Base-by-base conservation (phyloP, 352 stramenopile species). In the Pythium dissotocum region DNA sequence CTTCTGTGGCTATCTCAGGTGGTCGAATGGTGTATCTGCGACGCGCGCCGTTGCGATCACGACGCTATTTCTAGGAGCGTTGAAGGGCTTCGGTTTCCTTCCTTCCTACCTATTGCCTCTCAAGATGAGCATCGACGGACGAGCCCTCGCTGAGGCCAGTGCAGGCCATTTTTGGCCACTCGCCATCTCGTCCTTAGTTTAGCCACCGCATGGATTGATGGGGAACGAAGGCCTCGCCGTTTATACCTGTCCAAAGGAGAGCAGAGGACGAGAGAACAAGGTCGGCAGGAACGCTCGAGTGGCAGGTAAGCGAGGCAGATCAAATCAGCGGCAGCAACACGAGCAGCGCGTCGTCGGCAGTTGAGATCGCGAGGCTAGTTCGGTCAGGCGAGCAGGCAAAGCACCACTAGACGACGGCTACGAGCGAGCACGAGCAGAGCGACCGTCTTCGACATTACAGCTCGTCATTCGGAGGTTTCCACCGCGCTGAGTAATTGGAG, bases 221-320 rank as follows among this genome's bases (percentile, higher is more conserved):
- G 46, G 46, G 46, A 53, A 53, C n/a, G 36, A 30, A 30, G 46
- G 46, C 46, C 46, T 16, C 46, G 46, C 46, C n/a, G n/a, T 59
- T 59, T 54, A 58, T 66, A 65, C 46, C 44, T n/a, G 46, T 53
- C 46, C n/a, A 8, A 53, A 14, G n/a, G 46, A 24, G 57, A 6
- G 38, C 49, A 58, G 60, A 66, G 60, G 60, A 66, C 60, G 60
- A 60, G 60, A 54, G 60, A 66, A 66, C 60, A 58, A 66, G 60
- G 49, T 66, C 60, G 49, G 54, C 51, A 66, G 60, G 60, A 21
- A 65, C 24, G 49, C 16, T 1, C 46, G 55, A 24, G 58, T 40
- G 14, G 18, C 18, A 28, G 10, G 21, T 24, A 30, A 38, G 26
- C 6, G 46, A 53, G n/a, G 46, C 46, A 53, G 46, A 53, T 53